Conservation (phyloP, 148 eudicot genomes). For the Polygonum maritimum region DNA sequence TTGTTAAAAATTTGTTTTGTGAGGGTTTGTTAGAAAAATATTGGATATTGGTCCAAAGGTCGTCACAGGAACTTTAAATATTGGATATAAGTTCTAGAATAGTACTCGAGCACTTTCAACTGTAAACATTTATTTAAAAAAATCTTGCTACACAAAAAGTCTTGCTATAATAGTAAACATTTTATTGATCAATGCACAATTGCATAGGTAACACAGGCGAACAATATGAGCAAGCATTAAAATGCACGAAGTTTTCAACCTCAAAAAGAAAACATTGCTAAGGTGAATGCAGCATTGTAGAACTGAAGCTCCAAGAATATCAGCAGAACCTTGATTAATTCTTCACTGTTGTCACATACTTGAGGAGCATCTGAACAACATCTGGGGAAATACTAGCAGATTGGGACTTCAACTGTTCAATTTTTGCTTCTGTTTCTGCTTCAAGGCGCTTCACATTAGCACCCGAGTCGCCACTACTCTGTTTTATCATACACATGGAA, state of each 20-base stretch:
- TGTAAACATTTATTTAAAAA: too few relatives aligned
- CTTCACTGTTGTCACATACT: slow-evolving; percentile 70
- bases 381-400: slow-evolving; percentile 63
- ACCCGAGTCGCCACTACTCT: slow-evolving; percentile 95
- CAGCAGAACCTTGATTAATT: slow-evolving; percentile 33
- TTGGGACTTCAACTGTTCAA: slow-evolving; percentile 53
- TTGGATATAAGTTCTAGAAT: too few relatives aligned
- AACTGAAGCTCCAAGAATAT: not conserved
- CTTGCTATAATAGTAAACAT: not conserved
- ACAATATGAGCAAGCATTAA: not conserved
- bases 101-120: too few relatives aligned
- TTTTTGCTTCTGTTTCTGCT: slow-evolving; percentile 66
- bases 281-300: not conserved
- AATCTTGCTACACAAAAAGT: too few relatives aligned
- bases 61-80: too few relatives aligned
- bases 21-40: too few relatives aligned
- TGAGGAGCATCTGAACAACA: slow-evolving; percentile 80
- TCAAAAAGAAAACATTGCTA: not conserved
- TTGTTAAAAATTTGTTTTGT: too few relatives aligned
- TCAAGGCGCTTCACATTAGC: slow-evolving; percentile 98
- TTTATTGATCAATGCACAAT: not conserved
- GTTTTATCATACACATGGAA: slow-evolving; percentile 15
- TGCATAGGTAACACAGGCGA: not conserved
- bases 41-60: too few relatives aligned
- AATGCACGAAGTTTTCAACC: not conserved